Evolutionary conservation across 2,329 filamentous ascomycete genomes (phyloP), one percentile per base, ranked within the genome.

Genomic region (Fonsecaea monophora): DNA sequence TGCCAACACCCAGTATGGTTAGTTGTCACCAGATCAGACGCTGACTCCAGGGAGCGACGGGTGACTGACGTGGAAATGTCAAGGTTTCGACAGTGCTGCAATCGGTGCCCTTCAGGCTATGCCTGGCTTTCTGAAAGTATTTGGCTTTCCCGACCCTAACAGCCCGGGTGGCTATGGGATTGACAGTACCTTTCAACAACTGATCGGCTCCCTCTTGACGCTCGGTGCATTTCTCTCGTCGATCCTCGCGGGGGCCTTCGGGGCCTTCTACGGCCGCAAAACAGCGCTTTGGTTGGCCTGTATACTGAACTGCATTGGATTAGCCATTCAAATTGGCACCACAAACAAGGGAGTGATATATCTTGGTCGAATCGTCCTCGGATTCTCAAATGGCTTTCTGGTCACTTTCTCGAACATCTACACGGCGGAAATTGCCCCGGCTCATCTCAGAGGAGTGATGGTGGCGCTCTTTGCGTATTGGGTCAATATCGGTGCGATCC

Each of bases 371-470:
- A 15, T 61, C 38, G 48, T 61, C 48, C 59, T 61, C 2, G 59
- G 59, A 9, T 53, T 61, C 13, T 53, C 45, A 12, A 82, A 82
- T 64, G 82, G 77, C 32, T 81, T 82, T 56, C 70, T 83, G 15
- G 78, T 82, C 1, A 82, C 80, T 1, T 83, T 83, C 56, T 79
- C 78, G 3, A 81, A 81, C 65, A 80, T 82, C 35, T 84, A 84
- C 68, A 82, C 81, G 6, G 80, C 81, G 10, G 84, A 86, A 70
- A 78, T 78, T 4, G 76, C 82, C 1, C 82, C 82, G 0, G 78
- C 81, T 0, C 82, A 84, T 70, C 75, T 83, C 38, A 77, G 84
- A 18, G 82, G 82, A 55, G 77, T 85, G 3, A 82, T 82, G 74
- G 81, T 82, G 1, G 79, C 80, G 0, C 69, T 85, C 8, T 84